Evolutionary conservation across 129 eudicot genomes (phyloP).

Genomic region (Silybum marianum): DNA sequence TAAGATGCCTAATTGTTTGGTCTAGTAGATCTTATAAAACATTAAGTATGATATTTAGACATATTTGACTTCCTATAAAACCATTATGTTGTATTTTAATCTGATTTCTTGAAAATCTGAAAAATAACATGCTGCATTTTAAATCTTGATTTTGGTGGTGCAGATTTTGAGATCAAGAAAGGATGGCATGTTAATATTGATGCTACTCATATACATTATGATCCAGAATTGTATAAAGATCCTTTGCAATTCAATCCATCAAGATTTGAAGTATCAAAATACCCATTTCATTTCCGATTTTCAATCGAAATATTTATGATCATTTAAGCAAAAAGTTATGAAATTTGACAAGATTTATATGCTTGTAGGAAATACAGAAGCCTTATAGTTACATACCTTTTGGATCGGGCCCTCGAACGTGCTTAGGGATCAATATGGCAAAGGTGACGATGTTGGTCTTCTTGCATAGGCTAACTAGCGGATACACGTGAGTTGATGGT

Average conservation of each 20-base stretch:
- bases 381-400: slow-evolving; percentile 65
- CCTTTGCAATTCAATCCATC: slow-evolving; percentile 61
- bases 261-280: slow-evolving; percentile 57
- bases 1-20: background rate
- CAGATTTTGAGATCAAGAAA: slow-evolving; percentile 64
- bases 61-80: too few species aligned
- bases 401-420: slow-evolving; percentile 64
- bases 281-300: background rate
- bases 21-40: background rate
- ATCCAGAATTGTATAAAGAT: slow-evolving; percentile 48
- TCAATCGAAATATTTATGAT: background rate
- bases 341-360: background rate
- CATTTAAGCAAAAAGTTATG: background rate
- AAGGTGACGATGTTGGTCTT: slow-evolving; percentile 60
- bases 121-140: background rate
- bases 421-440: slow-evolving; percentile 73
- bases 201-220: slow-evolving; percentile 65
- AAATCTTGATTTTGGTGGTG: background rate
- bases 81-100: too few species aligned
- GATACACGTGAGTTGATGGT: slow-evolving; percentile 43
- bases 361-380: slow-evolving; percentile 50
- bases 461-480: slow-evolving; percentile 52
- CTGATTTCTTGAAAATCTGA: too few species aligned
- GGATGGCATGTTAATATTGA: slow-evolving; percentile 66
- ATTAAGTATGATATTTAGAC: background rate